Evolutionary conservation across 805 yeast genomes (phyloP), one percentile per base, ranked within the genome.

Genomic region (Debaryomyces hansenii): DNA sequence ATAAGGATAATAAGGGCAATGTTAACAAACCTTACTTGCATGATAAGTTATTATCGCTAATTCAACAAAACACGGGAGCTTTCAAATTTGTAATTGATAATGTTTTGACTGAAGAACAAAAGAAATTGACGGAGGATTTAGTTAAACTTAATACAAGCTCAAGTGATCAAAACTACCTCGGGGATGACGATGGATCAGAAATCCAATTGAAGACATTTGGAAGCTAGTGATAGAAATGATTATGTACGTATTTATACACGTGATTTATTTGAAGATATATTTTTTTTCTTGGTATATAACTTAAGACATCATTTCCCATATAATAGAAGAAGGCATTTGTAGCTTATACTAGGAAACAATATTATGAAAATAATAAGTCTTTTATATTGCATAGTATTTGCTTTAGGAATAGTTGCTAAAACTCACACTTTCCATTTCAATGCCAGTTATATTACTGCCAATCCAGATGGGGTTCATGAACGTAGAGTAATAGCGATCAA

Each of bases 401-500:
- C 47, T 6, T 16, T 44, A 5, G 44, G 45, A 1, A 46, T 44
- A n/a, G 11, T 21, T n/a, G 66, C 64, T 9, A 49, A 62, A 34
- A 63, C 69, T 11, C 75, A 66, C 45, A 56, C 56, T 41, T 72
- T 53, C 45, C 51, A 64, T 52, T 73, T 72, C 56, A 68, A 70
- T 47, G 66, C 65, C 12, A 55, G 68, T n/a, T 69, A 68, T 49
- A 67, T 71, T 2, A 28, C 37, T 18, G 79, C 78, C 39, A 79
- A 77, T 57, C 86, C 87, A 1, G 89, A 84, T 51, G 87, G 87
- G 4, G 53, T 64, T 20, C 57, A 57, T 37, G 74, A 69, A 45
- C 64, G 89, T 33, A 63, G 69, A 33, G 79, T 82, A 37, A 77
- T 85, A 20, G 84, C 84, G 1, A 74, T 84, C 63, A 85, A 85